Percentiles rank a stretch among this genome's conserved stretches.
Conservation (phyloP, 441 rosid species). For the Gossypium lobatum region DNA sequence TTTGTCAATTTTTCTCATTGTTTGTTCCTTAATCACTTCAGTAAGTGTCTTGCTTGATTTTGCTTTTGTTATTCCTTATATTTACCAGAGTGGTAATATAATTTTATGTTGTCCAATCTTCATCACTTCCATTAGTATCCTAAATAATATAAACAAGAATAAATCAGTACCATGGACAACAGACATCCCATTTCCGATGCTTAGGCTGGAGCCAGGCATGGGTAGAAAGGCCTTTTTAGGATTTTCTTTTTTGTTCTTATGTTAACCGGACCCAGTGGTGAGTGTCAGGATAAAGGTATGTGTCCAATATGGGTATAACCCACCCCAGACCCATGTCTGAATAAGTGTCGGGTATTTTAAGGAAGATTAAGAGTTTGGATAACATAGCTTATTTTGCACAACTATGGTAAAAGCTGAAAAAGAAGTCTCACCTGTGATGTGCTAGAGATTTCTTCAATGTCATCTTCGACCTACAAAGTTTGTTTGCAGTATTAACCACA, state of each 20-base stretch:
- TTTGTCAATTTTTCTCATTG: neutral
- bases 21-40: neutral
- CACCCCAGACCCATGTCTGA: neutral
- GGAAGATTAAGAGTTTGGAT: neutral
- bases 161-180: neutral
- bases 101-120: constrained; percentile 44
- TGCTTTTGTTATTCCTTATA: constrained; percentile 1
- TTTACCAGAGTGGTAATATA: neutral
- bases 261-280: neutral
- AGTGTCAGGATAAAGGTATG: neutral
- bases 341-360: neutral
- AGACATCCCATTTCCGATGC: neutral
- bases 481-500: constrained; percentile 7
- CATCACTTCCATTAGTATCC: constrained; percentile 41
- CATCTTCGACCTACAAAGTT: constrained; percentile 41
- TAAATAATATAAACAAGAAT: constrained; percentile 12
- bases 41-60: neutral
- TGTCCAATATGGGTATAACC: neutral
- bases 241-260: neutral
- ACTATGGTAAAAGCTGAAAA: neutral
- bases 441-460: constrained; percentile 48
- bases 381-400: neutral
- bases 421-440: constrained; percentile 35
- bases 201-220: neutral
- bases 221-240: neutral